Base-by-base conservation (phyloP, 2,329 filamentous ascomycete genomes). In the Cyphellophora attinorum region DNA sequence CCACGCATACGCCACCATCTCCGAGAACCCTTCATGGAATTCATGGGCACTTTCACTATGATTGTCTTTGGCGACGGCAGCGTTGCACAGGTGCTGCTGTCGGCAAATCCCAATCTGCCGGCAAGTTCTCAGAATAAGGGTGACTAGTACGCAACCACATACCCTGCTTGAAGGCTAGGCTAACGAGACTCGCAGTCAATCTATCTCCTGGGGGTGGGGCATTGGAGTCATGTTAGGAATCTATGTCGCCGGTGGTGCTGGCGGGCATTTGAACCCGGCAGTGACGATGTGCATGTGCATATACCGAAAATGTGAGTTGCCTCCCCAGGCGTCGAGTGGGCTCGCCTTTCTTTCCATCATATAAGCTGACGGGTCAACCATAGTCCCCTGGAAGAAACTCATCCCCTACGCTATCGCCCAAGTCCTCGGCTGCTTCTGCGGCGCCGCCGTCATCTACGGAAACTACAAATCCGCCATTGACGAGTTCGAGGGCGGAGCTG, bases 221-320 rank as follows among this genome's bases (percentile, higher is more conserved):
- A 57, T 78, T 8, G 74, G 70, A 4, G 70, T 76, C 39, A 77
- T 77, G 70, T 58, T 79, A 5, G 74, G 75, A 6, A 67, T 79
- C 19, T 79, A 79, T 47, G 67, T 72, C n/a, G 65, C 65, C 5
- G 71, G 71, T 33, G 47, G 37, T 28, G 45, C 47, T 11, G 74
- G 77, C 5, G 74, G 70, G 4, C 76, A 78, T 48, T 60, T 81
- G 41, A 76, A 74, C 51, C 72, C 76, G 0, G 76, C 73, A n/a
- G 67, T 81, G 17, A 79, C 76, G 1, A 62, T 81, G 14, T 65
- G 67, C 42, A 78, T 75, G 54, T 79, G 76, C 49, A 54, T 80
- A 34, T 78, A 66, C 54, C 72, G 76, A 35, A 42, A 42, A 14
- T 45, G n/a, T n/a, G n/a, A n/a, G n/a, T n/a, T n/a, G n/a, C n/a